Evolutionary conservation across 768 basidiomycete species (phyloP), one percentile per base, ranked within the genome.

Genomic region (Serendipita sp.): DNA sequence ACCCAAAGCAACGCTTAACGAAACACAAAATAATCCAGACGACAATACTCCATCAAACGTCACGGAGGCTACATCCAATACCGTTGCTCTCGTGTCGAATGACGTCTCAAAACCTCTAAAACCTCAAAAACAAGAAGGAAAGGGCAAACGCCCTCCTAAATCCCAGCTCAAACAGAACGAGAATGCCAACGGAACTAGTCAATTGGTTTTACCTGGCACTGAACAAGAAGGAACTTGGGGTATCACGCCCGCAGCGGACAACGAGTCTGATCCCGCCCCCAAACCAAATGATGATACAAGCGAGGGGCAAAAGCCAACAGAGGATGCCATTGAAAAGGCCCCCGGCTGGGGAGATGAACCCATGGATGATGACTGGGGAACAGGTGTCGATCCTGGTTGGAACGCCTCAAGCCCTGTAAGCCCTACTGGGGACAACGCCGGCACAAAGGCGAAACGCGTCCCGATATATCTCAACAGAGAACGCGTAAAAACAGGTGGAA

Each of bases 401-500:
- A 16, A 16, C n/a, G 48, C 16, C 37, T 40, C 37, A 13, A 40
- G 37, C 29, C n/a, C 48, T 16, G 16, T 50, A 5, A 50, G 48
- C n/a, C 48, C 48, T 5, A 40, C 13, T 13, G 37, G 13, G 6
- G 13, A 40, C 37, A n/a, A 60, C 10, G 10, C 18, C 55, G 34
- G 34, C 55, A 31, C 23, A n/a, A 29, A n/a, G 16, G 10, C 16
- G 27, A 60, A 23, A 60, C 55, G 33, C 16, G 55, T 27, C 8
- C 55, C 55, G 4, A 8, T 36, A 4, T 91, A 91, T 76, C 78
- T 88, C 52, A 90, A 91, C 73, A 83, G 80, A 5, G 87, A 90
- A 70, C 86, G 88, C 73, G 85, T 91, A 75, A 88, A 82, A 75
- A 91, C 89, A 6, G 88, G 88, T 13, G 89, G 87, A 15, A 69